phyloP scores from a whole-genome alignment of 2,329 filamentous ascomycete species.

The Talaromyces sp. region DNA sequence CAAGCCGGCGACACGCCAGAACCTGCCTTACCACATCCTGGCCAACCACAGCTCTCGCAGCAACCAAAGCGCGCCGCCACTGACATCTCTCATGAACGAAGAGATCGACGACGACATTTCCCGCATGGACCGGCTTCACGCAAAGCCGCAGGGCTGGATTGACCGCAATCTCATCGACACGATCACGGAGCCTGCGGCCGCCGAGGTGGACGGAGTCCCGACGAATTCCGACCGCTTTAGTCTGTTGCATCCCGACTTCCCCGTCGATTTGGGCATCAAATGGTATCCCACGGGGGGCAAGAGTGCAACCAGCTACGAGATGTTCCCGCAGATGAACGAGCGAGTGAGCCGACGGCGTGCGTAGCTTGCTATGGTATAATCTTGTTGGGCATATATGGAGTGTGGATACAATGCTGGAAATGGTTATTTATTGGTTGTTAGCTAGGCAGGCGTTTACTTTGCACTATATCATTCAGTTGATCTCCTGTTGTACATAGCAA shows the following conservation, averaged over 20 bases:
- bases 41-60: conserved; percentile 41
- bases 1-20: conserved; percentile 40
- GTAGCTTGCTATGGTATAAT: not conserved
- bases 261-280: conserved; percentile 38
- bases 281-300: conserved; percentile 29
- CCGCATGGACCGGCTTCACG: conserved; percentile 34
- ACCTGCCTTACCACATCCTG: conserved; percentile 42
- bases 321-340: conserved; percentile 17
- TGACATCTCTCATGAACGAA: conserved; percentile 40
- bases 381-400: not conserved
- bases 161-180: conserved; percentile 37
- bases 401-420: not conserved
- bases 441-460: not conserved
- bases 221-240: conserved; percentile 31
- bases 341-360: conserved; percentile 7
- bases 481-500: not conserved
- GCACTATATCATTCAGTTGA: not conserved
- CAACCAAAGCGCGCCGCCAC: conserved; percentile 39
- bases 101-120: conserved; percentile 43
- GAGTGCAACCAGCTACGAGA: conserved; percentile 16
- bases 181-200: conserved; percentile 27
- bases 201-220: conserved; percentile 25
- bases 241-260: conserved; percentile 41
- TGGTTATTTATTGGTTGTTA: not conserved
- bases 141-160: conserved; percentile 36